phyloP scores from a whole-genome alignment of 371 early-diverging fungal species.

The Cokeromyces recurvatus region DNA sequence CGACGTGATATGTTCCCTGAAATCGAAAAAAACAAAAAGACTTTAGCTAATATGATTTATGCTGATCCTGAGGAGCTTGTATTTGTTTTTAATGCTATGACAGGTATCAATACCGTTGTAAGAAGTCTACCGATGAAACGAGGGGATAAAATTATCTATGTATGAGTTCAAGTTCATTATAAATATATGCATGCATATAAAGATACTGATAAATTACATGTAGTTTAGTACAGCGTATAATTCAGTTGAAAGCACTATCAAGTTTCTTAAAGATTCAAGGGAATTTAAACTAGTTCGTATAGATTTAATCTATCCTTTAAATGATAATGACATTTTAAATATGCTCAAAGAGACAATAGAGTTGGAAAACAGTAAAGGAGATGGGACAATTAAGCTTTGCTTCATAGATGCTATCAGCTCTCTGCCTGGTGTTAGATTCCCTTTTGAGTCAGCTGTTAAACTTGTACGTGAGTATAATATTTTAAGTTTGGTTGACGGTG shows the following conservation, averaged over 20 bases:
- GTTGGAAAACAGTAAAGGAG: slow-evolving; percentile 27
- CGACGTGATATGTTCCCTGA: slow-evolving; percentile 10
- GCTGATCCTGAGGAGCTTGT: slow-evolving; percentile 36
- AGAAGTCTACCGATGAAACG: slow-evolving; percentile 37
- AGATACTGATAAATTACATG: background rate
- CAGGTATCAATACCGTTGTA: slow-evolving; percentile 35
- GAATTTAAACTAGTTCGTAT: slow-evolving; percentile 28
- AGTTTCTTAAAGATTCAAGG: slow-evolving; percentile 26
- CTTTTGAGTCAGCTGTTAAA: slow-evolving; percentile 49
- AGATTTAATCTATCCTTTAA: slow-evolving; percentile 27
- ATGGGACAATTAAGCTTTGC: slow-evolving; percentile 38
- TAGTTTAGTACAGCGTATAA: slow-evolving; percentile 47
- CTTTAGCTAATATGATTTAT: slow-evolving; percentile 20
- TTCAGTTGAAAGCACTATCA: slow-evolving; percentile 34
- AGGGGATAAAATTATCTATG: slow-evolving; percentile 37
- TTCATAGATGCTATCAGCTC: slow-evolving; percentile 59
- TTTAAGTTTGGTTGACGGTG: slow-evolving; percentile 65
- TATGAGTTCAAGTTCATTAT: background rate
- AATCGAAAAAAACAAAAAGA: slow-evolving; percentile 2
- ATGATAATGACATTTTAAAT: slow-evolving; percentile 25
- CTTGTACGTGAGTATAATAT: slow-evolving; percentile 48
- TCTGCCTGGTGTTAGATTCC: slow-evolving; percentile 52
- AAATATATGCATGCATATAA: background rate
- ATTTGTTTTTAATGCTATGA: slow-evolving; percentile 36
- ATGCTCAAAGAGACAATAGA: slow-evolving; percentile 24